phyloP scores from a whole-genome alignment of 495 filamentous ascomycete genomes.

The Trichoderma virens region DNA sequence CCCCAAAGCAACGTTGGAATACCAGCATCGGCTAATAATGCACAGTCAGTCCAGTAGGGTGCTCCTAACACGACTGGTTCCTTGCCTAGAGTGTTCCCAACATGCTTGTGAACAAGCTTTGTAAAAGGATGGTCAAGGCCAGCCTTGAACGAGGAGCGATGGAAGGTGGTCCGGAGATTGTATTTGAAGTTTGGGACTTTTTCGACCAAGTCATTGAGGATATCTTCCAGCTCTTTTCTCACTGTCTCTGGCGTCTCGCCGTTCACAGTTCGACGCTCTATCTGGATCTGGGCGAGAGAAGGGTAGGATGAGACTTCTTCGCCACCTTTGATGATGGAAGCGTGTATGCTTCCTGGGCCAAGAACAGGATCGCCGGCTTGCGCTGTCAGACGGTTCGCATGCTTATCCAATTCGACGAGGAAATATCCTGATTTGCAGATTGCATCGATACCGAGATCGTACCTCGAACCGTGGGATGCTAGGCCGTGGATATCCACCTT shows the following conservation, averaged over 20 bases:
- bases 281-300: slow-evolving; percentile 31
- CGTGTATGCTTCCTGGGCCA: slow-evolving; percentile 30
- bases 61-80: slow-evolving; percentile 10
- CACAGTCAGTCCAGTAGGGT: slow-evolving; percentile 39
- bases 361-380: slow-evolving; percentile 23
- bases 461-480: slow-evolving; percentile 40
- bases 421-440: slow-evolving; percentile 39
- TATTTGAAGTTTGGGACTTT: slow-evolving; percentile 15
- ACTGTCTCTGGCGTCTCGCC: slow-evolving; percentile 28
- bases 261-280: slow-evolving; percentile 39
- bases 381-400: slow-evolving; percentile 24
- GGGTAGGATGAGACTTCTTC: slow-evolving; percentile 43
- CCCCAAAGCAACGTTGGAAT: slow-evolving; percentile 37
- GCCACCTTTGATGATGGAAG: slow-evolving; percentile 38
- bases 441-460: slow-evolving; percentile 32
- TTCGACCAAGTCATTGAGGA: slow-evolving; percentile 13
- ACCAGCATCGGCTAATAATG: slow-evolving; percentile 30
- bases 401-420: slow-evolving; percentile 31
- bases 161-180: slow-evolving; percentile 16
- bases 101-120: slow-evolving; percentile 18
- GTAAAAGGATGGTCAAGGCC: slow-evolving; percentile 28
- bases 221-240: slow-evolving; percentile 21
- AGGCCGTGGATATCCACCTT: slow-evolving; percentile 37
- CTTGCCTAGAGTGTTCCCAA: slow-evolving; percentile 12
- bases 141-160: slow-evolving; percentile 14